phyloP scores from a whole-genome alignment of 1,284 basidiomycete genomes.

The Hemileia vastatrix region DNA sequence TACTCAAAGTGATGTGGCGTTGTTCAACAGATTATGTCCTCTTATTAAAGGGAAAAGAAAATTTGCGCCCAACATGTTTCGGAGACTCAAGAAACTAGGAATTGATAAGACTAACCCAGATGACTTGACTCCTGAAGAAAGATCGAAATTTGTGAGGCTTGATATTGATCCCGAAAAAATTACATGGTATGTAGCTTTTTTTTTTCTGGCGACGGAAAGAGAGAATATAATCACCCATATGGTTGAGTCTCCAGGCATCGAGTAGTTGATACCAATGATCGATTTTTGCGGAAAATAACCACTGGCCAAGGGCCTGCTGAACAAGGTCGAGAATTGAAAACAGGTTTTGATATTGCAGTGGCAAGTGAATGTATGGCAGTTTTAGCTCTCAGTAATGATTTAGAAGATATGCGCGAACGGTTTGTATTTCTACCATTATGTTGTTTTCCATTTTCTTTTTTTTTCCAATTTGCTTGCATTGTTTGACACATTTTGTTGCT shows the following conservation, averaged over 20 bases:
- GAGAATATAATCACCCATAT: no score
- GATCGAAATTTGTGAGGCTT: constrained; percentile 76
- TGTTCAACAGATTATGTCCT: constrained; percentile 87
- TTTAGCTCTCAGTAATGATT: constrained; percentile 74
- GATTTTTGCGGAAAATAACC: constrained; percentile 89
- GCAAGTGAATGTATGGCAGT: constrained; percentile 99
- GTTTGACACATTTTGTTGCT: neutral
- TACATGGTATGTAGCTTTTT: constrained; percentile 57
- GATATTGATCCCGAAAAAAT: constrained; percentile 86
- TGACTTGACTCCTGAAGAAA: constrained; percentile 85
- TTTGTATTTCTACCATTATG: constrained; percentile 3
- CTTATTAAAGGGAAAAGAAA: constrained; percentile 87
- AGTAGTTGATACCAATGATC: constrained; percentile 91
- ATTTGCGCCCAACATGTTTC: constrained; percentile 93
- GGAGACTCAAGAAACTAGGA: constrained; percentile 85
- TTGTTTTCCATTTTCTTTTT: neutral
- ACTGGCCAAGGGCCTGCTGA: constrained; percentile 84
- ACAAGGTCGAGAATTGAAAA: constrained; percentile 74
- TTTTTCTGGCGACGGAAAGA: no score
- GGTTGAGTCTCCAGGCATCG: constrained; percentile 54
- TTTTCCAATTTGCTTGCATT: no score
- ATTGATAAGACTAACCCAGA: constrained; percentile 91
- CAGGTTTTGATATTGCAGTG: constrained; percentile 93
- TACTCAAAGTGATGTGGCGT: constrained; percentile 86
- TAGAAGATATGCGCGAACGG: constrained; percentile 83